Evolutionary conservation across 208 protist genomes (phyloP).

Genomic region (Vickermania spadyakhi): DNA sequence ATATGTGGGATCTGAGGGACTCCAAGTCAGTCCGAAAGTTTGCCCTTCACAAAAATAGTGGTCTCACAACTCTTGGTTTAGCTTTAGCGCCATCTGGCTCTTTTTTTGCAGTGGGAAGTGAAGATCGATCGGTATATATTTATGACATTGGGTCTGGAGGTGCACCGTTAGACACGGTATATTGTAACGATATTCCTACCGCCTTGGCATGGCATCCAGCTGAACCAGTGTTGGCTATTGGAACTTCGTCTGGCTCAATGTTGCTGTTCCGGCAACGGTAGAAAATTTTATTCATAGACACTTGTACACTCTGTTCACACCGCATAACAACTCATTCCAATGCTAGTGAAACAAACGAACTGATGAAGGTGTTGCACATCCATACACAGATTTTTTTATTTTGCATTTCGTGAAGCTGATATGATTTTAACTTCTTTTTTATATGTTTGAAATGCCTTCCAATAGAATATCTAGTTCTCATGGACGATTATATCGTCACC

Average conservation of each 20-base stretch:
- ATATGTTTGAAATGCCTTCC: too few relatives aligned
- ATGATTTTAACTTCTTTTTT: too few relatives aligned
- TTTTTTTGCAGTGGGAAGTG: constrained; percentile 62
- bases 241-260: constrained; percentile 18
- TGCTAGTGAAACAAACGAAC: too few relatives aligned
- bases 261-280: constrained; percentile 32
- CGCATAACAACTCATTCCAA: too few relatives aligned
- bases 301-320: too few relatives aligned
- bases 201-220: constrained; percentile 62
- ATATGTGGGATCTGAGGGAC: constrained; percentile 69
- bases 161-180: constrained; percentile 28
- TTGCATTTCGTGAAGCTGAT: too few relatives aligned
- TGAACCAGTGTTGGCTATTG: constrained; percentile 44
- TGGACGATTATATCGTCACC: constrained; percentile 74
- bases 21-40: constrained; percentile 36
- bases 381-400: too few relatives aligned
- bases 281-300: neutral
- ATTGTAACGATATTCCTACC: constrained; percentile 24
- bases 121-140: constrained; percentile 47
- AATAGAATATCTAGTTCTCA: too few relatives aligned
- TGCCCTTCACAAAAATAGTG: constrained; percentile 62
- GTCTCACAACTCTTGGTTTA: constrained; percentile 37
- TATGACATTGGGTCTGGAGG: constrained; percentile 51
- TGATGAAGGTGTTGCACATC: too few relatives aligned
- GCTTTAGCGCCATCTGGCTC: constrained; percentile 41